Evolutionary conservation across 768 basidiomycete genomes (phyloP), one percentile per base, ranked within the genome.

Genomic region (Neoboletus magnificus): DNA sequence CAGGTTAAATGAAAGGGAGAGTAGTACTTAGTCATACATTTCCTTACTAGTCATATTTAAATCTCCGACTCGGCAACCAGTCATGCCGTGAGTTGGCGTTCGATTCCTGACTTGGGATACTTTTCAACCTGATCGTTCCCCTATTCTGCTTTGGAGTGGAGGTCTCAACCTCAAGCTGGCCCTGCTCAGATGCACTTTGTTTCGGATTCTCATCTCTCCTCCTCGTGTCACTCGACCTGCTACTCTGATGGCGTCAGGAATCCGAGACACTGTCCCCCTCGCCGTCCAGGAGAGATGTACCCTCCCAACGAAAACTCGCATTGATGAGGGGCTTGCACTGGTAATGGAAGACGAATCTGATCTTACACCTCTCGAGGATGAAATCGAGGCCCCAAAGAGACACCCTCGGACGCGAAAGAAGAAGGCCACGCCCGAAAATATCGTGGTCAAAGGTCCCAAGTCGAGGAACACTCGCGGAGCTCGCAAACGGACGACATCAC

Each of bases 21-120:
- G 29, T 27, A 27, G 13, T 23, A 43, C 48, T 62, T 55, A 54
- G 56, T 59, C 63, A 50, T 13, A 7, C 7, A 47, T 15, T 52
- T 55, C 43, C 59, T 47, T 41, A 49, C 7, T 30, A 0, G 62
- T 35, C 27, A 30, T 1, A 35, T 50, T 66, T 68, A 2, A 63
- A 54, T 48, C 58, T 63, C 66, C 66, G 65, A 68, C 41, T 39
- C 18, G 27, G 52, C 48, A 49, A 23, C 8, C 18, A 45, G 25
- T 37, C 15, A n/a, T 25, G 27, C 20, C 15, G 10, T 12, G 41
- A 7, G 13, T 13, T 6, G 13, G 44, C 11, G 46, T 59, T 59
- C 56, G 50, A 58, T 58, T 35, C 58, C 25, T 13, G 11, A 25
- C 30, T 16, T 2, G 36, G 36, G 27, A 30, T 32, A 41, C 37